A percentile compares a stretch with the other conserved stretches of the same genome.
Evolutionary conservation across 148 eudicot species (phyloP).

Genomic region (Fagopyrum homotropicum): DNA sequence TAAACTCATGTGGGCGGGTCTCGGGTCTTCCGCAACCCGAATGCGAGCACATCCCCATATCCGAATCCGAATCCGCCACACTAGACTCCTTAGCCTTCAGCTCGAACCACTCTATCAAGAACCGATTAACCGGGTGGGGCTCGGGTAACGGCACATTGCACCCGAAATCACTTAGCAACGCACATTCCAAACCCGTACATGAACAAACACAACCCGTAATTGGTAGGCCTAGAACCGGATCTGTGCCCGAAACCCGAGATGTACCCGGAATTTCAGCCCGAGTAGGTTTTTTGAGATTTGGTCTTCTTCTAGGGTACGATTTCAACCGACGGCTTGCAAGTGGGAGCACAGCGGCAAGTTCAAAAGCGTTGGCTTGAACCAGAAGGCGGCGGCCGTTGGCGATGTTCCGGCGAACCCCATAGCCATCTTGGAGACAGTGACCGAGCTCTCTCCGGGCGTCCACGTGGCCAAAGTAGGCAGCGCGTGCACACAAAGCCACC

Average conservation of each 20-base stretch:
- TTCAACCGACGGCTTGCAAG: neutral
- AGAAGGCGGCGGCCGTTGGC: constrained; percentile 28
- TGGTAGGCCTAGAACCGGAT: neutral
- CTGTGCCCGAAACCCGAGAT: neutral
- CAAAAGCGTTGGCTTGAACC: constrained; percentile 31
- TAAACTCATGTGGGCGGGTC: constrained; percentile 54
- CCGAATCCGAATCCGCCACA: constrained; percentile 14
- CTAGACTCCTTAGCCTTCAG: neutral
- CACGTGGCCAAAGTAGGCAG: constrained; percentile 35
- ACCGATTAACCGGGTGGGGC: constrained; percentile 33
- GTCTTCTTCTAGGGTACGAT: neutral
- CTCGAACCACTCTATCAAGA: constrained; percentile 38
- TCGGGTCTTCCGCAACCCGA: constrained; percentile 58
- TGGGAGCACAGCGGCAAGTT: constrained; percentile 25
- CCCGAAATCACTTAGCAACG: constrained; percentile 24
- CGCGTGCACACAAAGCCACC: constrained; percentile 31
- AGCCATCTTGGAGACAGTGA: constrained; percentile 46
- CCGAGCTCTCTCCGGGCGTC: constrained; percentile 42
- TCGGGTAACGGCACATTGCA: constrained; percentile 17
- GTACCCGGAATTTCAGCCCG: neutral
- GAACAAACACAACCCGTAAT: neutral
- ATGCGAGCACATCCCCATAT: constrained; percentile 39
- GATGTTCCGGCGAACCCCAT: constrained; percentile 24
- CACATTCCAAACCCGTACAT: constrained; percentile 1
- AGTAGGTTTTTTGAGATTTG: neutral